A percentile compares a stretch with the other conserved stretches of the same genome.
These are phyloP conservation scores for Russula griseocarnosa DNA, from an alignment of 768 basidiomycete species.

Conservation along the genomic window DNA sequence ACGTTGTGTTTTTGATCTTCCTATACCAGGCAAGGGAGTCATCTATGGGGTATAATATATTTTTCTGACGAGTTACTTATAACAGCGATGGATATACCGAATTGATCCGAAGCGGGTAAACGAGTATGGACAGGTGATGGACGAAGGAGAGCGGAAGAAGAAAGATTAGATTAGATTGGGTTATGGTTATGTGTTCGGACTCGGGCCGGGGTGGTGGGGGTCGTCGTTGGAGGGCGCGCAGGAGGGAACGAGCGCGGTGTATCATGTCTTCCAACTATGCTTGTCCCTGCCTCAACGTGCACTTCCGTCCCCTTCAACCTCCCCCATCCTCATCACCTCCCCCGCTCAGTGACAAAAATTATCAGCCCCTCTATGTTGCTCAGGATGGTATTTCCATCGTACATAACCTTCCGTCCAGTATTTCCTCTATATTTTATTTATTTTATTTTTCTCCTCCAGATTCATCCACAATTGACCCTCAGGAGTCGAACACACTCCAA, in stretches of 20 bases:
- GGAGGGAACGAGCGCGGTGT: neutral
- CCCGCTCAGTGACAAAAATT: conserved; percentile 38
- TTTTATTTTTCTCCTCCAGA: conserved; percentile 37
- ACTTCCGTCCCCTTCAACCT: conserved; percentile 40
- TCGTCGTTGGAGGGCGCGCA: neutral
- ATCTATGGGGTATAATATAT: neutral
- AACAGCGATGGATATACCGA: conserved; percentile 93
- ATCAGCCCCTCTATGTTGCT: conserved; percentile 55
- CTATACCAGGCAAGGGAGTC: conserved; percentile 72
- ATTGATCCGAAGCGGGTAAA: conserved; percentile 93
- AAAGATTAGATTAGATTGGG: conserved; percentile 5
- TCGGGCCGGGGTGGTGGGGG: neutral
- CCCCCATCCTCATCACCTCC: conserved; percentile 30
- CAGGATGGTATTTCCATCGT: conserved; percentile 67
- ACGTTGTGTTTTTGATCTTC: conserved; percentile 87
- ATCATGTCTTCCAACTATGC: conserved; percentile 40
- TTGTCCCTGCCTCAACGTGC: conserved; percentile 72
- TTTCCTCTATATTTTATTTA: neutral
- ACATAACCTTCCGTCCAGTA: conserved; percentile 32
- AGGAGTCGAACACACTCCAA: conserved; percentile 45
- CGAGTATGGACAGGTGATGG: conserved; percentile 89
- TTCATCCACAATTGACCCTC: conserved; percentile 66
- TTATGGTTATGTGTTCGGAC: no score
- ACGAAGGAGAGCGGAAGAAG: conserved; percentile 28
- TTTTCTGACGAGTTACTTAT: neutral